Evolutionary conservation across 495 filamentous ascomycete genomes (phyloP).

Genomic region (Neurospora tetrasperma): DNA sequence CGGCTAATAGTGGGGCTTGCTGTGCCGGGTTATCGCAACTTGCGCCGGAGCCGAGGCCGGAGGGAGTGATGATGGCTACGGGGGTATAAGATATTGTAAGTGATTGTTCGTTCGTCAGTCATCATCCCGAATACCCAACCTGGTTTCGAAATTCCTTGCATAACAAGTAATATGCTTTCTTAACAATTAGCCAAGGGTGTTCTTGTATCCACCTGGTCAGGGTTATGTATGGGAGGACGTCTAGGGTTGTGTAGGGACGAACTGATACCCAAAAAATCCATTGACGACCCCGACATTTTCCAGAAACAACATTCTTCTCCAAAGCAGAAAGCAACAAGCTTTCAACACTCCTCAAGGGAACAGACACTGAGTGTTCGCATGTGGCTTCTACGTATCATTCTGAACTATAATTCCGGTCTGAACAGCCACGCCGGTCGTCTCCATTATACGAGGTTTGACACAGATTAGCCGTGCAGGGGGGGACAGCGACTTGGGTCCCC

Average conservation of each 20-base stretch:
- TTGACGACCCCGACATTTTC: not conserved
- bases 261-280: not conserved
- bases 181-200: not conserved
- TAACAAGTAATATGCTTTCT: not conserved
- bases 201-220: not conserved
- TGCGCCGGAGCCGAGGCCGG: not conserved
- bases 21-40: not conserved
- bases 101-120: not conserved
- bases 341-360: not conserved
- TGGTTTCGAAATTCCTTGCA: not conserved
- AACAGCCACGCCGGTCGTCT: not conserved
- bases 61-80: not conserved
- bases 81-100: not conserved
- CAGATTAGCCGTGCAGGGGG: not conserved
- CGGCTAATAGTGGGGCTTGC: not conserved
- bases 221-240: not conserved
- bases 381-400: not conserved
- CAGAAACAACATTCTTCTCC: not conserved
- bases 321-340: too few species aligned
- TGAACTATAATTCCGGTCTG: not conserved
- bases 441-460: not conserved
- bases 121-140: not conserved
- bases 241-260: not conserved
- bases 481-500: not conserved
- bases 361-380: not conserved